Conservation (phyloP, 768 basidiomycete species). For the Strobilomyces dryophilus region DNA sequence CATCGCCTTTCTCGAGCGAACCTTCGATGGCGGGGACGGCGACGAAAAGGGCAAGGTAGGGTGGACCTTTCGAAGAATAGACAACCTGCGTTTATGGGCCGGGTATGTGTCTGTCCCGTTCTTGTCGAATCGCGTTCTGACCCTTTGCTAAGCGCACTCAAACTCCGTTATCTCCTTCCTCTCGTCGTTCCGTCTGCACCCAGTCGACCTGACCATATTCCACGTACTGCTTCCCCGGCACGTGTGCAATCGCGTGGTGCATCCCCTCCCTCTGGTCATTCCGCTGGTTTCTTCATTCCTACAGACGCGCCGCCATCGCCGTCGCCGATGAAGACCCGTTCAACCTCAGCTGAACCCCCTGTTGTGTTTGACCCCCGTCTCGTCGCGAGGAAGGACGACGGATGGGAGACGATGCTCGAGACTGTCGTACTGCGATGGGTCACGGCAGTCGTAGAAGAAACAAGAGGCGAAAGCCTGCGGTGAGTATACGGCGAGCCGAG, state of each 20-base stretch:
- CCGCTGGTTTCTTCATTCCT: neutral
- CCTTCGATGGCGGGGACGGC: slow-evolving; percentile 32
- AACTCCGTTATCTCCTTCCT: slow-evolving; percentile 75
- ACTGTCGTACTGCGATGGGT: slow-evolving; percentile 61
- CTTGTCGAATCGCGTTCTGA: neutral
- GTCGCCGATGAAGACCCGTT: slow-evolving; percentile 34
- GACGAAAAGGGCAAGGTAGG: slow-evolving; percentile 50
- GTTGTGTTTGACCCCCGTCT: slow-evolving; percentile 68
- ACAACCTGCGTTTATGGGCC: slow-evolving; percentile 81
- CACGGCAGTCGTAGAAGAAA: slow-evolving; percentile 63
- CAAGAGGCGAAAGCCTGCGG: slow-evolving; percentile 36
- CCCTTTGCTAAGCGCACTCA: slow-evolving; percentile 57
- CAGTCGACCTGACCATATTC: slow-evolving; percentile 24
- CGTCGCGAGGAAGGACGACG: slow-evolving; percentile 68
- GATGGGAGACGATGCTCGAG: slow-evolving; percentile 83
- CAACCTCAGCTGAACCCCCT: slow-evolving; percentile 41
- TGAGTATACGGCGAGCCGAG: slow-evolving; percentile 7
- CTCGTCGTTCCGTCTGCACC: slow-evolving; percentile 51
- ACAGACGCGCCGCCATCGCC: slow-evolving; percentile 24
- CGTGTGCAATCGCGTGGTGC: slow-evolving; percentile 14
- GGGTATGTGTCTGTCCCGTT: slow-evolving; percentile 50
- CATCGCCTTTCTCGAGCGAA: slow-evolving; percentile 60
- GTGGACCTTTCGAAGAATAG: slow-evolving; percentile 84
- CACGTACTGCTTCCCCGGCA: slow-evolving; percentile 22
- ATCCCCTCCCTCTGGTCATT: slow-evolving; percentile 20